These are phyloP conservation scores for Sechiopsis laciniata DNA, from an alignment of 306 rosid species.

Conservation along the genomic window DNA sequence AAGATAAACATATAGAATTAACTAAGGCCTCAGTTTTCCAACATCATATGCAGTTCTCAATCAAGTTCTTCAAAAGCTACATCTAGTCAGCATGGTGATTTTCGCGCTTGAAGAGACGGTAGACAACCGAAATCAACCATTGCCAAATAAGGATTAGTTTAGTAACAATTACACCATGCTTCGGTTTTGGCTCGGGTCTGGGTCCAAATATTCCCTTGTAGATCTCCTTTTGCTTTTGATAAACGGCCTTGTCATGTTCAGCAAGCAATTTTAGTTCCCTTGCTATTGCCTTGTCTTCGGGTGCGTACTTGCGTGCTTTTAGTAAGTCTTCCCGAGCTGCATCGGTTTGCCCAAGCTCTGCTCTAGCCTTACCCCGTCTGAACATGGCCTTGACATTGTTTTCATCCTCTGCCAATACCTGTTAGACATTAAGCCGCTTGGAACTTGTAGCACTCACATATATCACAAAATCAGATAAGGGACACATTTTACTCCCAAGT, in stretches of 20 bases:
- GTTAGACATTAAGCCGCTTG: conserved; percentile 16
- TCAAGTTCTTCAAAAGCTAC: background rate
- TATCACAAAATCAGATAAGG: background rate
- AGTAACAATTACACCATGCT: conserved; percentile 30
- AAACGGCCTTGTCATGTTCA: conserved; percentile 71
- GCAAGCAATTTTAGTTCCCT: conserved; percentile 68
- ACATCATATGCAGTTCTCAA: conserved; percentile 1
- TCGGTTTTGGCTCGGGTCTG: conserved; percentile 57
- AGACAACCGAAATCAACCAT: conserved; percentile 54
- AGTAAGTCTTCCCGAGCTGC: conserved; percentile 74
- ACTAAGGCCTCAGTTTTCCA: background rate
- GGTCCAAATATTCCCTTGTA: conserved; percentile 91
- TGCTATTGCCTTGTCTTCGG: conserved; percentile 71
- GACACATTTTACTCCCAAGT: background rate
- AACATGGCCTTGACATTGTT: conserved; percentile 76
- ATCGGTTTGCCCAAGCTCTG: conserved; percentile 86
- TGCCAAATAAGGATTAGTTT: conserved; percentile 53
- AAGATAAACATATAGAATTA: conserved; percentile 4
- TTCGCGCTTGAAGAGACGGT: conserved; percentile 40
- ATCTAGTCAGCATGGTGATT: conserved; percentile 48
- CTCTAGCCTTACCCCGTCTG: conserved; percentile 82
- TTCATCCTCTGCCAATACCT: conserved; percentile 89
- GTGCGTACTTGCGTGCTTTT: conserved; percentile 55
- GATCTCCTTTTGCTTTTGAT: conserved; percentile 89
- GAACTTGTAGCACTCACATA: background rate